Evolutionary conservation across 2,329 filamentous ascomycete genomes (phyloP), one percentile per base, ranked within the genome.

Genomic region (Alternaria tenuissima): DNA sequence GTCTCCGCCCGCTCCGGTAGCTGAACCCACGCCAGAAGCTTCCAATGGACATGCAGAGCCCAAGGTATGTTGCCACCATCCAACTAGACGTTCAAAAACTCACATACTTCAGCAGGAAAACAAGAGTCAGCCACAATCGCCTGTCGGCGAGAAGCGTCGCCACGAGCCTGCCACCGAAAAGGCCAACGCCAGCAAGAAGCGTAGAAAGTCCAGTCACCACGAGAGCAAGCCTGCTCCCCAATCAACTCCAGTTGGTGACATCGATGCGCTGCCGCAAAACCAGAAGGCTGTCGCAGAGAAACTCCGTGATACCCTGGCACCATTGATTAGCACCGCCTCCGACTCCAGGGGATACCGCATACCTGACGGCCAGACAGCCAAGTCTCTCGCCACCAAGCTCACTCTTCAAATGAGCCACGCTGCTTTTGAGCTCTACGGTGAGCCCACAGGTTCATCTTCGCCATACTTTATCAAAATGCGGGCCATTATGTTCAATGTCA

Each of bases 401-500:
- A 91, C 91, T 14, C 81, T 97, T 26, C 87, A 92, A 65, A 90
- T 98, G 62, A 94, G 97, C 81, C 88, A 92, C 70, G 84, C 86
- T 61, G 80, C 88, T 59, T 85, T 86, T 75, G 80, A 84, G 67
- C 83, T 83, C 69, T 82, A 83, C 59, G 86, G 84, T 38, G 84
- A 85, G 52, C 83, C 86, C 5, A 62, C 64, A 7, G 67, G 66
- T 5, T 66, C 69, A 20, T 68, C 70, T 7, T 84, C 81, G 67
- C 78, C 82, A 34, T 91, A 89, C 80, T 83, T 81, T 65, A 75
- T 79, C 55, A 87, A 97, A 78, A 86, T 93, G 69, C 89, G 93
- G 64, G 88, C 90, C 44, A 86, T 99, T 67, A 83, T 88, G 49
- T 91, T 92, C 80, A 98, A 98, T 80, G 83, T 97, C 62, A 97